A percentile compares a stretch with the other conserved stretches of the same genome.
phyloP scores from a whole-genome alignment of 2,329 filamentous ascomycete species.

The Neonectria punicea region DNA sequence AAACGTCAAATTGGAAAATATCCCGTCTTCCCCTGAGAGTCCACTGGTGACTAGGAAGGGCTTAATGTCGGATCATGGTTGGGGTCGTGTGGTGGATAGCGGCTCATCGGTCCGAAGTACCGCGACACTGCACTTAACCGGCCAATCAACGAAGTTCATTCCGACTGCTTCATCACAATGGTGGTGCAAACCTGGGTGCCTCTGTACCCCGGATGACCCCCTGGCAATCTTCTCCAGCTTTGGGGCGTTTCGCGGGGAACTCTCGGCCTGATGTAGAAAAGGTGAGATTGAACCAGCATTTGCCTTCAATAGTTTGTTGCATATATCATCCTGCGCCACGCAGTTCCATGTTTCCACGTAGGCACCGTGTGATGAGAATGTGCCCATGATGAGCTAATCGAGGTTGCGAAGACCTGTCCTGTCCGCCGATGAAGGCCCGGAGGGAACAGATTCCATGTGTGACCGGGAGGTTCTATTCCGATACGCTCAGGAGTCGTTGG shows the following conservation, averaged over 20 bases:
- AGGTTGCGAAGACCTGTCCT: neutral
- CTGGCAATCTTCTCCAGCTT: slow-evolving; percentile 16
- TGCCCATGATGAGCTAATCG: neutral
- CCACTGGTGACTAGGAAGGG: slow-evolving; percentile 9
- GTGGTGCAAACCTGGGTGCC: slow-evolving; percentile 9
- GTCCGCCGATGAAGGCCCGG: neutral
- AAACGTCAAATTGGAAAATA: slow-evolving; percentile 15
- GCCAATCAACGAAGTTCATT: slow-evolving; percentile 32
- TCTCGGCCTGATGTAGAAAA: slow-evolving; percentile 5
- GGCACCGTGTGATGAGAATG: neutral
- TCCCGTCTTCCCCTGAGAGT: slow-evolving; percentile 11
- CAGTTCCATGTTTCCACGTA: neutral
- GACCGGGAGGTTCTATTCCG: neutral
- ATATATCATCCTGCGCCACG: neutral
- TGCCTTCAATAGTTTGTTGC: neutral
- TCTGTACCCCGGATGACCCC: slow-evolving; percentile 31
- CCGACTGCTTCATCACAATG: slow-evolving; percentile 4
- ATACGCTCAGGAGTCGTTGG: neutral
- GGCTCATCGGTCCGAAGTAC: slow-evolving; percentile 36
- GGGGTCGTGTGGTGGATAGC: slow-evolving; percentile 18
- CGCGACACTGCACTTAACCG: slow-evolving; percentile 22
- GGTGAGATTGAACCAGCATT: neutral
- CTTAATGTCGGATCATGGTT: slow-evolving; percentile 16
- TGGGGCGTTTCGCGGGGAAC: slow-evolving; percentile 12
- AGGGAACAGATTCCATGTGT: neutral